Evolutionary conservation across 2,329 filamentous ascomycete species (phyloP), one percentile per base, ranked within the genome.

Genomic region (Xylariaceae sp.): DNA sequence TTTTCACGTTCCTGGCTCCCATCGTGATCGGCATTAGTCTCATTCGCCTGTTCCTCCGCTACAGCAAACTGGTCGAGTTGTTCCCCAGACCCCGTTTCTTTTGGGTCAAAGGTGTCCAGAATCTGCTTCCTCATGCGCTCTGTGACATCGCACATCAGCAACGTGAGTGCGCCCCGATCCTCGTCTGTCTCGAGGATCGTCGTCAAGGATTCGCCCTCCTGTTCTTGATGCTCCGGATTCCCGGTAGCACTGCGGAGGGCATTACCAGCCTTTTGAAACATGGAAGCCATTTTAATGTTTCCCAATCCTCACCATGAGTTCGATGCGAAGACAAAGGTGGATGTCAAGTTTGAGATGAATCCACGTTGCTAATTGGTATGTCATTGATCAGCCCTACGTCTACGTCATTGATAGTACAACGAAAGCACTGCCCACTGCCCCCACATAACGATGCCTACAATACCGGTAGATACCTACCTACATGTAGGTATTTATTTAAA

Each of bases 141-240:
- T 11, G 61, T 63, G 38, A 64, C 61, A 16, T 63, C 58, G 42
- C 54, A 63, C 31, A 66, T 45, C 42, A 65, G 54, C 42, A 65
- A 54, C 3, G 60, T 64, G 51, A 66, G 61, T 2, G 63, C 48
- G 11, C 54, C 50, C 14, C 63, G 62, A n/a, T 66, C 60, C 40
- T 65, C 62, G 14, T 39, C 53, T 10, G 59, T 63, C 42, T 60
- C 56, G 16, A 66, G 52, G 4, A 65, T 53, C 9, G 60, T 63
- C 10, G 56, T 63, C 31, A 66, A 47, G 38, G 63, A 66, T 33
- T 60, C 59, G 44, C 56, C 63, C n/a, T 64, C 59, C 31, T 63
- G 48, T 12, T 52, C 58, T 31, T 60, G 50, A 19, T 50, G 52
- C 42, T 47, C 45, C 3, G 52, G 45, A 41, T 53, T 47, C 22